A percentile compares a stretch with the other conserved stretches of the same genome.
Conservation (phyloP, 371 early-diverging fungal species). For the Lichtheimia ornata region DNA sequence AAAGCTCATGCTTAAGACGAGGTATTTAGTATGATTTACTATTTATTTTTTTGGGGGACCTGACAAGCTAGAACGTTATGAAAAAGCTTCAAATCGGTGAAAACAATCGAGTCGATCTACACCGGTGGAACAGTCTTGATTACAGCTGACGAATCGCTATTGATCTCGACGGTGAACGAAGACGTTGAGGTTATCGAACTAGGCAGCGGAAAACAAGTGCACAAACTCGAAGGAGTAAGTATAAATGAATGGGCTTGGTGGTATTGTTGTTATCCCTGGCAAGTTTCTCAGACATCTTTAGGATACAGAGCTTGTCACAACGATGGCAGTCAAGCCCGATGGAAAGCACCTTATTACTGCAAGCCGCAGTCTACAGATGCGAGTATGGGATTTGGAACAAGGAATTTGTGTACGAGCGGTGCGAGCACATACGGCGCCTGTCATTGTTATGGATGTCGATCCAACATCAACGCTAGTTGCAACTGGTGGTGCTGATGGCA, state of each 20-base stretch:
- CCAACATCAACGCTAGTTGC: conserved; percentile 87
- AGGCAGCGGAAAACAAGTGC: conserved; percentile 65
- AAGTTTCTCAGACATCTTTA: conserved; percentile 17
- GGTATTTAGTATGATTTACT: conserved; percentile 10
- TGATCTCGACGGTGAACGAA: conserved; percentile 83
- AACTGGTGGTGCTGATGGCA: conserved; percentile 96
- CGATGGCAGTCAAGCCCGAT: conserved; percentile 84
- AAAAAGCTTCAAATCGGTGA: conserved; percentile 70
- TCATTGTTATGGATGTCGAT: conserved; percentile 92
- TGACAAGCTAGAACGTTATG: background rate
- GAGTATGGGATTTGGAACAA: conserved; percentile 76
- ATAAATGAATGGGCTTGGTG: background rate
- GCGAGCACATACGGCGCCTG: conserved; percentile 92
- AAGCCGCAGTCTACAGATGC: conserved; percentile 78
- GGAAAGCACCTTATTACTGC: conserved; percentile 79
- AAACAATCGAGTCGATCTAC: conserved; percentile 88
- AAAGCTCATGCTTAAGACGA: conserved; percentile 28
- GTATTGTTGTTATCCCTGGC: no score
- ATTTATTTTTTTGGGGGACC: background rate
- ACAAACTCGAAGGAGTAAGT: conserved; percentile 71
- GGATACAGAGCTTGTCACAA: conserved; percentile 87
- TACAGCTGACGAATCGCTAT: conserved; percentile 65
- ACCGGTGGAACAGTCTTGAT: conserved; percentile 89
- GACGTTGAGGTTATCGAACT: conserved; percentile 82
- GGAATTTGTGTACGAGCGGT: conserved; percentile 68